Conservation (phyloP, 2,329 filamentous ascomycete species). For the Escovopsis sp. region DNA sequence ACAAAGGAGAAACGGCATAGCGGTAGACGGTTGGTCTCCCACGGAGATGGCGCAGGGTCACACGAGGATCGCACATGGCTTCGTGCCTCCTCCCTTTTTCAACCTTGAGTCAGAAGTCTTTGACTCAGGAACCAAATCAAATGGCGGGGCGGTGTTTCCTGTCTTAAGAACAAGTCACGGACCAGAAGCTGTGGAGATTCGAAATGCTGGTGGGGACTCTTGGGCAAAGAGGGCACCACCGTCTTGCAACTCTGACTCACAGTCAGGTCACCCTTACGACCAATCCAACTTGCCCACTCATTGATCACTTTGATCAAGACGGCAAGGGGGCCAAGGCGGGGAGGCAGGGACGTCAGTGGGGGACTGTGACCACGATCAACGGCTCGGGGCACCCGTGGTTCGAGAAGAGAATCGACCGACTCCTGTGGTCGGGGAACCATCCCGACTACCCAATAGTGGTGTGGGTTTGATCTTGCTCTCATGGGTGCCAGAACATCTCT, state of each 20-base stretch:
- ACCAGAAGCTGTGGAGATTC: background rate
- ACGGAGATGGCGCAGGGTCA: background rate
- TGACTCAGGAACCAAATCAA: background rate
- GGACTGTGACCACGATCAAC: background rate
- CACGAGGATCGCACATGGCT: slow-evolving; percentile 5
- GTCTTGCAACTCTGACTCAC: background rate
- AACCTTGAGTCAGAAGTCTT: background rate
- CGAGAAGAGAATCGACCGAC: slow-evolving; percentile 3
- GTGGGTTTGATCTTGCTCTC: background rate
- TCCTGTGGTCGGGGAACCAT: slow-evolving; percentile 8
- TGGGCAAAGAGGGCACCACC: background rate
- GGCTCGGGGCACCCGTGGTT: slow-evolving; percentile 13
- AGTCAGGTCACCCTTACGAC: slow-evolving; percentile 5
- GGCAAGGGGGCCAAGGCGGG: background rate
- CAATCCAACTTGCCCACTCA: slow-evolving; percentile 15
- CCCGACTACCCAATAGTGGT: slow-evolving; percentile 2
- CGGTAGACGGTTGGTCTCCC: background rate
- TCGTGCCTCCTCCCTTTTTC: background rate
- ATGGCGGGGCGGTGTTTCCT: background rate
- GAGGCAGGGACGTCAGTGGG: background rate
- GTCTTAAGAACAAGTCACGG: background rate
- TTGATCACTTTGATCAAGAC: slow-evolving; percentile 7
- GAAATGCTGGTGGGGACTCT: too few species aligned
- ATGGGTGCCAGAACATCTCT: background rate
- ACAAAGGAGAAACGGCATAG: background rate